phyloP scores from a whole-genome alignment of 345 rosid species.

The Salix suchowensis region DNA sequence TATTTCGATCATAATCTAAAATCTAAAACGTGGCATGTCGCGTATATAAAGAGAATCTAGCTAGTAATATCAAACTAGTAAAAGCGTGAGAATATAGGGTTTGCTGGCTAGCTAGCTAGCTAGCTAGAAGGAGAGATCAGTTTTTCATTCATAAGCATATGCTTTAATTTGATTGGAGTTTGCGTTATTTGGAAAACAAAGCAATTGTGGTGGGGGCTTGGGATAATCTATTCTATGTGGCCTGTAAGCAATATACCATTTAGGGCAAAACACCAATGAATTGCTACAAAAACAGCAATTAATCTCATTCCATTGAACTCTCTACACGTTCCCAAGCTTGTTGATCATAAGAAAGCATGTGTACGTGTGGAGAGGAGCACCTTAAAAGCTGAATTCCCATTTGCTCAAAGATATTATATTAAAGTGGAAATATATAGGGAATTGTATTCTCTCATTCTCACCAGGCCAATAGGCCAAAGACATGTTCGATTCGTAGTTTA shows the following conservation, averaged over 20 bases:
- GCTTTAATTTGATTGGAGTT: background rate
- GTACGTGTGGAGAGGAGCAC: constrained; percentile 26
- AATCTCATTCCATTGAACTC: background rate
- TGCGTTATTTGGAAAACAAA: background rate
- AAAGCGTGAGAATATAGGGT: background rate
- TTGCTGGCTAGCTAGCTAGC: background rate
- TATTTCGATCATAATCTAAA: too few relatives aligned
- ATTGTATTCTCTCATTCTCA: constrained; percentile 31
- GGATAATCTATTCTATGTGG: too few relatives aligned
- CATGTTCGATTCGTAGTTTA: constrained; percentile 29
- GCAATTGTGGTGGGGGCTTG: background rate
- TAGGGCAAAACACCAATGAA: background rate
- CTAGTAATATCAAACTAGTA: background rate
- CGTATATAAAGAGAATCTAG: background rate
- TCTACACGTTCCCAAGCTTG: background rate
- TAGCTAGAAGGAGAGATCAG: background rate
- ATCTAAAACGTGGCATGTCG: too few relatives aligned
- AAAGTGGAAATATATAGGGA: constrained; percentile 5
- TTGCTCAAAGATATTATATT: constrained; percentile 30
- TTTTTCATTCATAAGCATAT: background rate
- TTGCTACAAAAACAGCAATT: too few relatives aligned
- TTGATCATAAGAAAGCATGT: constrained; percentile 20
- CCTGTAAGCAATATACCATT: background rate
- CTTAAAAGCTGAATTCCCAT: constrained; percentile 43
- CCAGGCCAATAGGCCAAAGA: constrained; percentile 26